Conservation (phyloP, 108 stramenopile species). For the Pseudonitzschia pungens region DNA sequence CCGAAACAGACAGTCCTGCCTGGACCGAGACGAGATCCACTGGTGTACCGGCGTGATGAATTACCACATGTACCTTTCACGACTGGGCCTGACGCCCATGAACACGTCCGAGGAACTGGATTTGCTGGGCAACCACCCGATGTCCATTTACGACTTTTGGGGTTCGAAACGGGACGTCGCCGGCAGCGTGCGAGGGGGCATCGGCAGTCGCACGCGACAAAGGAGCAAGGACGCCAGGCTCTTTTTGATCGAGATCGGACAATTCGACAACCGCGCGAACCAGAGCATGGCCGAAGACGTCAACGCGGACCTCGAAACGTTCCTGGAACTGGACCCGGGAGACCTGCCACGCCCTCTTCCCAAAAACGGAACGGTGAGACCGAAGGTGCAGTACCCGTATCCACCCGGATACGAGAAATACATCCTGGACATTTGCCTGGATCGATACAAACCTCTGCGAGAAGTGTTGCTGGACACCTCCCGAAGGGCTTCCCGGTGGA, state of each 20-base stretch:
- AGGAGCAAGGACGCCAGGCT: slow-evolving; percentile 7
- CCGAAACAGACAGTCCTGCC: not conserved
- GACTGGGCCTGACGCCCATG: slow-evolving; percentile 20
- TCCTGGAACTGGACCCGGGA: not conserved
- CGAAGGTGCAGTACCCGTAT: not conserved
- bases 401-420: not conserved
- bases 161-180: not conserved
- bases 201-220: not conserved
- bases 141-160: slow-evolving; percentile 14
- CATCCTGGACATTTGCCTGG: slow-evolving; percentile 1
- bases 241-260: slow-evolving; percentile 26
- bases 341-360: not conserved
- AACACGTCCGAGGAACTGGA: slow-evolving; percentile 17
- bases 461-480: not conserved
- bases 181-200: not conserved
- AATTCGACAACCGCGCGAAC: slow-evolving; percentile 12
- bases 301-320: not conserved
- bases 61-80: slow-evolving; percentile 12
- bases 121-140: slow-evolving; percentile 4
- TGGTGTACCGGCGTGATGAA: slow-evolving; percentile 11
- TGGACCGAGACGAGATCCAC: not conserved
- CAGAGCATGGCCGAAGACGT: slow-evolving; percentile 11
- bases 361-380: not conserved
- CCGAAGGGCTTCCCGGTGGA: slow-evolving; percentile 2
- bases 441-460: not conserved